Conservation (phyloP, 495 filamentous ascomycete genomes). For the Neurospora intermedia region DNA sequence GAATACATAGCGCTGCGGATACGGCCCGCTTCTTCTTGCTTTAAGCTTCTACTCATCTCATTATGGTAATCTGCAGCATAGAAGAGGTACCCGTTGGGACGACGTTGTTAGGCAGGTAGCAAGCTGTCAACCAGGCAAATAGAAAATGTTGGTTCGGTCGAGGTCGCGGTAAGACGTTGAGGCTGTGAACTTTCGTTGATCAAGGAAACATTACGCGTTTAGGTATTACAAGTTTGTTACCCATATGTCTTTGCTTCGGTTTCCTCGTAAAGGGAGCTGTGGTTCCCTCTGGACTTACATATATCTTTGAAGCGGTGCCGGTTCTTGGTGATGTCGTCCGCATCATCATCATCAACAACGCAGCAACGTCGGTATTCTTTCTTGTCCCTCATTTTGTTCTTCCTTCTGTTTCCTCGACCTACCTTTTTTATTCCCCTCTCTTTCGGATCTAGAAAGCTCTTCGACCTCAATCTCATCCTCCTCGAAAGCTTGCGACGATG, state of each 20-base stretch:
- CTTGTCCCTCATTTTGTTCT: background rate
- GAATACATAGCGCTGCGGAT: background rate
- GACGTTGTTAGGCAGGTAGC: background rate
- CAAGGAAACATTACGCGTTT: background rate
- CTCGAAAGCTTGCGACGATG: constrained; percentile 2
- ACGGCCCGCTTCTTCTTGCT: background rate
- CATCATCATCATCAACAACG: background rate
- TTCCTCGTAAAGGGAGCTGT: background rate
- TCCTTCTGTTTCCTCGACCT: background rate
- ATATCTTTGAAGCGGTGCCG: background rate
- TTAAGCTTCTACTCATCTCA: background rate
- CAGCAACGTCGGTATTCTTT: background rate
- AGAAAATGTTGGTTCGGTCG: background rate
- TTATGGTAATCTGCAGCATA: background rate
- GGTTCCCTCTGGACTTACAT: background rate
- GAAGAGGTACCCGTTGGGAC: background rate
- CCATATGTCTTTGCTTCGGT: background rate
- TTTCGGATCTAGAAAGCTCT: background rate
- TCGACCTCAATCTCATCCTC: background rate
- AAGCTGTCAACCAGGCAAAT: no score
- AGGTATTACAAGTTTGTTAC: background rate
- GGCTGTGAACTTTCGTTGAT: background rate
- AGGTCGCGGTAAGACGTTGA: background rate
- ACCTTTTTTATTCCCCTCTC: background rate
- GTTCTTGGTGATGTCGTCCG: background rate